Conservation (phyloP, 768 basidiomycete species). For the Mrakia hoshinonis region DNA sequence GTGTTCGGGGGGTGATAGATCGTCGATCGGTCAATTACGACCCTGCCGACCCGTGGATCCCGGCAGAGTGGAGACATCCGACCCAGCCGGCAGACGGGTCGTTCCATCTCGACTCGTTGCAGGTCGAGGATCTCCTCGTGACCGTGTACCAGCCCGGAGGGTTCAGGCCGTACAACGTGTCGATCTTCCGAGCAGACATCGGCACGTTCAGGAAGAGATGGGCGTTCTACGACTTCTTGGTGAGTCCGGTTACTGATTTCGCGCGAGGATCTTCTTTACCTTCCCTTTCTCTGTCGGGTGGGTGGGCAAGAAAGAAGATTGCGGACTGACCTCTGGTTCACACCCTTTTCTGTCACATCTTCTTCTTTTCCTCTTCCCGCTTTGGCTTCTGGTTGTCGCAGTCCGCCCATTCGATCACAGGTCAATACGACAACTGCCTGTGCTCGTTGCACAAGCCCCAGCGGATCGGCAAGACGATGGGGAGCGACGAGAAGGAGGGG, state of each 20-base stretch:
- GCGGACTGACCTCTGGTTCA: not conserved
- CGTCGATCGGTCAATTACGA: constrained; percentile 80
- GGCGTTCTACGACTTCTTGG: constrained; percentile 87
- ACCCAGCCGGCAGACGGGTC: constrained; percentile 58
- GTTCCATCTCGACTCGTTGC: constrained; percentile 80
- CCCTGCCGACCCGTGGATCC: constrained; percentile 67
- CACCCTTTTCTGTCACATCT: not conserved
- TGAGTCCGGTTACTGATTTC: too few relatives aligned
- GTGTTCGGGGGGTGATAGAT: constrained; percentile 92
- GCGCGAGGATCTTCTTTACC: too few relatives aligned
- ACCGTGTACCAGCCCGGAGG: constrained; percentile 89
- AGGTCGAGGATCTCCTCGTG: constrained; percentile 83
- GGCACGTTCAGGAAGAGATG: constrained; percentile 77
- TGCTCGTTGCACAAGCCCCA: constrained; percentile 65
- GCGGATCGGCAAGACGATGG: constrained; percentile 28
- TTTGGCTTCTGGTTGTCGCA: not conserved
- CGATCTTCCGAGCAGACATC: constrained; percentile 87
- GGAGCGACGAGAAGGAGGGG: constrained; percentile 50
- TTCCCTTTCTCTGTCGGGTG: too few relatives aligned
- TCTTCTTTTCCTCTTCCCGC: not conserved
- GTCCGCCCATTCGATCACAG: constrained; percentile 88
- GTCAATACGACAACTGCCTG: constrained; percentile 94
- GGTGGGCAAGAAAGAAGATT: not conserved
- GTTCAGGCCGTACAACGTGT: constrained; percentile 64
- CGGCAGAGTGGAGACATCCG: constrained; percentile 67